Conservation (phyloP, 1,284 basidiomycete genomes). For the Rugosomyces carneus region DNA sequence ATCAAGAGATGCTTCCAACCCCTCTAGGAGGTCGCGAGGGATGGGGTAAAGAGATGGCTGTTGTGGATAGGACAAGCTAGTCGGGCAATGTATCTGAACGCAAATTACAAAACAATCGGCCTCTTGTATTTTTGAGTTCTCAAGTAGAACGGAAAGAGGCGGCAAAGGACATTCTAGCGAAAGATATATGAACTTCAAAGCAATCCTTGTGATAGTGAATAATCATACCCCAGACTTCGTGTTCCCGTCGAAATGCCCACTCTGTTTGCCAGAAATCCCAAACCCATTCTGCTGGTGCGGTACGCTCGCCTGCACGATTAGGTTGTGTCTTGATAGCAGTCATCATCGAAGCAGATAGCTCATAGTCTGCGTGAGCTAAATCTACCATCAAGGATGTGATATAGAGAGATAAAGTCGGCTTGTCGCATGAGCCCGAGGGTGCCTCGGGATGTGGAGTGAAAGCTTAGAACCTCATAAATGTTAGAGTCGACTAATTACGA, state of each 20-base stretch:
- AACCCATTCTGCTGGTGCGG: conserved; percentile 64
- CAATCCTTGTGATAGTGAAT: not conserved
- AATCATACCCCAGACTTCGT: conserved; percentile 62
- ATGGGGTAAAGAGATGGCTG: conserved; percentile 62
- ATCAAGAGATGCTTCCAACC: conserved; percentile 57
- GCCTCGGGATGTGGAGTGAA: conserved; percentile 23
- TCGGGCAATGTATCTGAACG: conserved; percentile 64
- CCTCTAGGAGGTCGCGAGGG: conserved; percentile 54
- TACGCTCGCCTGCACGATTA: conserved; percentile 52
- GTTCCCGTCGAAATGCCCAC: conserved; percentile 59
- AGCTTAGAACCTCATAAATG: conserved; percentile 16
- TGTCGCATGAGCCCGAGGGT: conserved; percentile 16
- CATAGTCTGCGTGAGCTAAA: conserved; percentile 51
- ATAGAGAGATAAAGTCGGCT: conserved; percentile 50
- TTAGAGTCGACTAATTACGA: not conserved
- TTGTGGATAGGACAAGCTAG: conserved; percentile 59
- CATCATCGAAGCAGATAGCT: conserved; percentile 62
- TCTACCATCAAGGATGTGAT: conserved; percentile 63
- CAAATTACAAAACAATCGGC: conserved; percentile 65
- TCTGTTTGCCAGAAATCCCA: conserved; percentile 67
- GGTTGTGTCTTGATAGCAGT: conserved; percentile 65
- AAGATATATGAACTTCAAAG: conserved; percentile 1
- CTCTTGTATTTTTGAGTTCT: conserved; percentile 49
- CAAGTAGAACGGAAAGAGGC: conserved; percentile 51
- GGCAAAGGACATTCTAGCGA: conserved; percentile 59